phyloP scores from a whole-genome alignment of 2,329 filamentous ascomycete species.

The Colletotrichum cordylinicola region DNA sequence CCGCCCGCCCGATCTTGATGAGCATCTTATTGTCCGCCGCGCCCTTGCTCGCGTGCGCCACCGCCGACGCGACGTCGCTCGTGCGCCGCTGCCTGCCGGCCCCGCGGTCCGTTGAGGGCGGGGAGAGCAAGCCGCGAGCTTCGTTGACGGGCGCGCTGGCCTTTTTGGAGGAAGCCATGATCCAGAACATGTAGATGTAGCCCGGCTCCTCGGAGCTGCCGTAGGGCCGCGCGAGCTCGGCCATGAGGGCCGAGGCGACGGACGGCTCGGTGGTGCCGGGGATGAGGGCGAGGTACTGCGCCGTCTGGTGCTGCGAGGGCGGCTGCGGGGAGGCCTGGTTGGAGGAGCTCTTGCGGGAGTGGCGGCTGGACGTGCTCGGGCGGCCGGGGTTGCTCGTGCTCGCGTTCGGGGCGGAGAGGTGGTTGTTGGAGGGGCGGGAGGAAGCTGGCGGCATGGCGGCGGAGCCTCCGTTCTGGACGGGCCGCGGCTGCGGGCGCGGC shows the following conservation, averaged over 20 bases:
- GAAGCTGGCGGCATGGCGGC: not conserved
- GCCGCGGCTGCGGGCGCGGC: conserved; percentile 51
- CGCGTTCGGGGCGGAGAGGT: conserved; percentile 14
- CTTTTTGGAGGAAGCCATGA: conserved; percentile 71
- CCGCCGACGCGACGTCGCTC: conserved; percentile 61
- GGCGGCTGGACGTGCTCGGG: conserved; percentile 24
- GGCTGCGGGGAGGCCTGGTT: conserved; percentile 36
- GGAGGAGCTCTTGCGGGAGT: conserved; percentile 33
- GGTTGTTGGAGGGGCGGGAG: conserved; percentile 15
- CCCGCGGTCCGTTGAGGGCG: conserved; percentile 44
- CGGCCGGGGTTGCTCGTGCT: conserved; percentile 12
- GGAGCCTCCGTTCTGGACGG: conserved; percentile 41
- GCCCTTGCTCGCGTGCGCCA: conserved; percentile 40
- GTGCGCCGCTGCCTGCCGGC: conserved; percentile 48
- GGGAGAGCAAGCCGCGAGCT: conserved; percentile 63
- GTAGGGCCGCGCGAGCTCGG: conserved; percentile 76
- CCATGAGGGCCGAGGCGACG: conserved; percentile 72
- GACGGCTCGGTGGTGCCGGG: conserved; percentile 70
- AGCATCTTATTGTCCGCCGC: conserved; percentile 64
- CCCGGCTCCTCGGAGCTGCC: conserved; percentile 77
- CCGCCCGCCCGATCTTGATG: conserved; percentile 70
- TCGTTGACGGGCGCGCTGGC: conserved; percentile 62
- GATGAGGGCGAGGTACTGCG: conserved; percentile 69
- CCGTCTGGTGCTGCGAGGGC: conserved; percentile 36
- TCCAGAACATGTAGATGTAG: conserved; percentile 99